Base-by-base conservation (phyloP, 306 rosid genomes). In the Carpinus viminea region DNA sequence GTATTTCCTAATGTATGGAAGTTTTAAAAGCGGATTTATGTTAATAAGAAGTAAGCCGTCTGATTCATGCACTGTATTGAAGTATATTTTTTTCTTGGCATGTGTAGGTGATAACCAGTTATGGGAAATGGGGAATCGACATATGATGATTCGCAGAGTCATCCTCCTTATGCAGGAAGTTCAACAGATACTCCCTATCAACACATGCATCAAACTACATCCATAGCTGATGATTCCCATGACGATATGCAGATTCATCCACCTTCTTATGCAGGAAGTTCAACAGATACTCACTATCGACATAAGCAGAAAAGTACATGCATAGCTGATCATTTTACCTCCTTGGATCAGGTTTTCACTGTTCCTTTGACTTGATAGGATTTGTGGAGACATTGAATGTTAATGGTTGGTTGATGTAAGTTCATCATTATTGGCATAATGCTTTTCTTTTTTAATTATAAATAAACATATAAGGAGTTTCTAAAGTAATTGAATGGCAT, bases 281-380 rank as follows among this genome's bases (percentile, higher is more conserved):
- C 86, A 16, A 70, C 59, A 80, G 78, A 57, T 75, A 61, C 80
- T 12, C 70, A 26, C 60, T 7, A 48, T 86, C 87, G 45, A 79
- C 79, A 55, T 24, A 80, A 79, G 73, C 78, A 16, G 38, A 80
- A 83, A 3, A 74, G 85, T 20, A 59, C 86, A 15, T 43, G 53
- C 74, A 95, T 95, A 82, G 90, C 90, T 60, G 98, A 95, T 72
- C 87, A 88, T 74, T 95, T 86, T 80, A 84, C 76, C 86, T 91
- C 99, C 65, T 76, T 95, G 90, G 98, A 95, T 50, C 86, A 93
- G 99, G 99, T 95, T 74, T 56, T 72, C 57, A 10, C 52, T 75
- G 24, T 68, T 77, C 16, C 56, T 65, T 76, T 75, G 41, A 47
- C 64, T 17, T 60, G 61, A 50, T 61, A 61, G 48, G 24, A 45